These are phyloP conservation scores for Omphalotus guepiniiformis DNA, from an alignment of 768 basidiomycete genomes.

Conservation along the genomic window DNA sequence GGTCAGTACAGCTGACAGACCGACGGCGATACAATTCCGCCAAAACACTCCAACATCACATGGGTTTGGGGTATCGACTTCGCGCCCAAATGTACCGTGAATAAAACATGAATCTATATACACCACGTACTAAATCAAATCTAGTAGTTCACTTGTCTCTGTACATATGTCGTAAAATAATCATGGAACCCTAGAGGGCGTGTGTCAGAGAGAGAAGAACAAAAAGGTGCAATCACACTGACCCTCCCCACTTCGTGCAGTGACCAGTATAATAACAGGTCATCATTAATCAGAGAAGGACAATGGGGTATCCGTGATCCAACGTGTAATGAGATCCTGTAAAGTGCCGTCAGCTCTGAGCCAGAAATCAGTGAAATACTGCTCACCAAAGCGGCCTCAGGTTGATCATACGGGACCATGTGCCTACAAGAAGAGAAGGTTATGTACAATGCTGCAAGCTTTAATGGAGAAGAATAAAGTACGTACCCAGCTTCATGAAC, in stretches of 20 bases:
- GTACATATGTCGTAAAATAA: neutral
- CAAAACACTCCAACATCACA: too few species aligned
- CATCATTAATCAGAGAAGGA: constrained; percentile 9
- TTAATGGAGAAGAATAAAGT: neutral
- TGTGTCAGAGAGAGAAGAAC: neutral
- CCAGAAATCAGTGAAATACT: constrained; percentile 4
- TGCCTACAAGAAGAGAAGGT: constrained; percentile 43
- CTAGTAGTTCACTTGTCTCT: neutral
- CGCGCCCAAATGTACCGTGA: too few species aligned
- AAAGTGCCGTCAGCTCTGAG: neutral
- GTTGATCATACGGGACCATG: constrained; percentile 90
- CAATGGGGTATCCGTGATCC: constrained; percentile 53
- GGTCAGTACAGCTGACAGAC: too few species aligned
- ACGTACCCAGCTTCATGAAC: constrained; percentile 78
- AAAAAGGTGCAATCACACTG: neutral
- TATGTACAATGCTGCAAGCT: constrained; percentile 1
- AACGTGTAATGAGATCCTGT: constrained; percentile 57
- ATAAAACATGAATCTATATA: too few species aligned
- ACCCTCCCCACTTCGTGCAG: neutral
- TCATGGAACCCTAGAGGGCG: neutral
- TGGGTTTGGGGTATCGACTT: too few species aligned
- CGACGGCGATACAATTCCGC: too few species aligned
- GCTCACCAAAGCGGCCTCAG: constrained; percentile 75
- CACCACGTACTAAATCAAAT: neutral
- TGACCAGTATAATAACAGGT: too few species aligned